Conservation (phyloP, 2,329 filamentous ascomycete species). For the Hawksworthiomyces lignivorus region DNA sequence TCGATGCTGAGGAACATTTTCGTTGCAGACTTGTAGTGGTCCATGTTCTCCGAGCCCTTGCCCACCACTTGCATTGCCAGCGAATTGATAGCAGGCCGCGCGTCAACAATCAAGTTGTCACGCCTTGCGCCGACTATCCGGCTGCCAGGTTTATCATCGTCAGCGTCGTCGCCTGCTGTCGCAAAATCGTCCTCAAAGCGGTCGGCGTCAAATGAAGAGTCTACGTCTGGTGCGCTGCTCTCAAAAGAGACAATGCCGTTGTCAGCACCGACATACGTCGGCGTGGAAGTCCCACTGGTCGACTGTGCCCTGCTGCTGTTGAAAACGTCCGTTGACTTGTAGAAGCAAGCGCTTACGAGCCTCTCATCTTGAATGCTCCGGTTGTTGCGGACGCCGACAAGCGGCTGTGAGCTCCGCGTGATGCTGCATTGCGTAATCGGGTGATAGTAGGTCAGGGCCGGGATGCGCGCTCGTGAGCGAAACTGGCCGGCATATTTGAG, state of each 20-base stretch:
- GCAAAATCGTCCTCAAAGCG: constrained; percentile 62
- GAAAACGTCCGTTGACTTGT: constrained; percentile 48
- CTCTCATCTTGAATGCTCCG: constrained; percentile 94
- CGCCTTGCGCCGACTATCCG: constrained; percentile 79
- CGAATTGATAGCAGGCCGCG: constrained; percentile 87
- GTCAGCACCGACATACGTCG: constrained; percentile 29
- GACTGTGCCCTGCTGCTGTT: constrained; percentile 23
- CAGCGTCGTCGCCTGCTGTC: constrained; percentile 38
- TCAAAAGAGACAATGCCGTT: constrained; percentile 6
- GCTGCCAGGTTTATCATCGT: constrained; percentile 53
- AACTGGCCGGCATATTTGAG: constrained; percentile 89
- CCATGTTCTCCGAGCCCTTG: constrained; percentile 94
- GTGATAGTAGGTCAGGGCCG: constrained; percentile 88
- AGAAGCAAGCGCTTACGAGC: constrained; percentile 86
- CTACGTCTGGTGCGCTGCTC: neutral
- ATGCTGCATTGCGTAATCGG: constrained; percentile 95
- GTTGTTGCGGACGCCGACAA: constrained; percentile 78
- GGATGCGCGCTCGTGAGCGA: constrained; percentile 81
- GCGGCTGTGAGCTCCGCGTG: constrained; percentile 85
- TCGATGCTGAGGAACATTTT: constrained; percentile 94
- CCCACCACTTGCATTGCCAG: constrained; percentile 90
- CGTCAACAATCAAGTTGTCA: constrained; percentile 90
- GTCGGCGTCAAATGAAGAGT: constrained; percentile 52
- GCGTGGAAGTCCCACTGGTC: neutral
- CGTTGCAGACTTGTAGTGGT: constrained; percentile 85